Evolutionary conservation across 345 rosid genomes (phyloP), one percentile per base, ranked within the genome.

Genomic region (Citrus trifoliata): DNA sequence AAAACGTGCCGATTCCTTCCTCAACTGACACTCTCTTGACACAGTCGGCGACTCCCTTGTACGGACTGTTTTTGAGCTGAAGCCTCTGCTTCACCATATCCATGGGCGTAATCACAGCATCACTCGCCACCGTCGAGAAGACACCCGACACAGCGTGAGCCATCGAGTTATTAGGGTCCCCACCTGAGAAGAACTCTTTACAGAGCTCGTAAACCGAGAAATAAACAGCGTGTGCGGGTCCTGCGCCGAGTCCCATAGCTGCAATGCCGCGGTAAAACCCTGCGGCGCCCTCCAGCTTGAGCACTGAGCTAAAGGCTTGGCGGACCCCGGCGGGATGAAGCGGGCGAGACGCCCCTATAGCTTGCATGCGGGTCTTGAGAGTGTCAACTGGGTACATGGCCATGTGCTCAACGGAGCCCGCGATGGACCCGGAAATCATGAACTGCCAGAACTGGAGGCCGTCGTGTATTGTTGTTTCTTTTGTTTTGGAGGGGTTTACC

Each of bases 391-490:
- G 95, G 78, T 89, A 93, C 97, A 93, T 91, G 74, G 90, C 89
- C 92, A 93, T 91, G 86, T 96, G 98, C 63, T 96, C 99, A 10
- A 91, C 79, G n/a, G 90, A 88, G 4, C 99, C 99, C 42, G 99
- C 99, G 46, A 96, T 85, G 7, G 99, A 94, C 33, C 99, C 99
- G 7, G 99, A 91, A 16, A 90, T 71, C 99, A 96, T 96, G 88
- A 88, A 94, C 66, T 96, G 99, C 97, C 98, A 94, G 83, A 94
- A 96, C 19, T 83, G 87, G 59, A 96, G 96, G 27, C 98, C 99
- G 56, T 94, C 97, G 68, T 91, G 97, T 7, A 82, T 10, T 37
- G 28, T 4, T 19, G 13, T 7, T 14, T 7, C 22, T 5, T 18
- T 3, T 35, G 63, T 27, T 76, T 67, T 38, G 5, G 81, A 19